A percentile compares a stretch with the other conserved stretches of the same genome.
phyloP scores from a whole-genome alignment of 805 yeast species.

The Brettanomyces anomalus region DNA sequence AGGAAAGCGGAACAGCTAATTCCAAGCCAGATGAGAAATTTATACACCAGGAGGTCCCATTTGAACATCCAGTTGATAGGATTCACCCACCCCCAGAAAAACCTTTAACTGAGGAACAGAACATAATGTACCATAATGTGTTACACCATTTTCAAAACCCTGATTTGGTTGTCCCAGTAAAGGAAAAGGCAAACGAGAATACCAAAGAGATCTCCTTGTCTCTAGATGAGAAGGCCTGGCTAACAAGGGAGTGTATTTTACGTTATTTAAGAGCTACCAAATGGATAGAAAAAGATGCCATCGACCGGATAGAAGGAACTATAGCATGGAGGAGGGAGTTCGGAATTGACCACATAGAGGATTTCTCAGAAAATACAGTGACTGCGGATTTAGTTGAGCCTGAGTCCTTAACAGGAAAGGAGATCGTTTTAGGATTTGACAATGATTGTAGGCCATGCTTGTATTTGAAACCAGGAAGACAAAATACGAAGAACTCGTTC shows the following conservation, averaged over 20 bases:
- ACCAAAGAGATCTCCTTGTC: conserved; percentile 29
- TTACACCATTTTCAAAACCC: conserved; percentile 51
- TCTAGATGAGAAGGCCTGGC: conserved; percentile 75
- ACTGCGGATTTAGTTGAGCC: conserved; percentile 45
- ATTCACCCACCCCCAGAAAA: conserved; percentile 42
- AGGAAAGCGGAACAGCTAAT: conserved; percentile 2
- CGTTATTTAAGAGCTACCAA: conserved; percentile 91
- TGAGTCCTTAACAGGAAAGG: conserved; percentile 89
- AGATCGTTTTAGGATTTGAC: conserved; percentile 85
- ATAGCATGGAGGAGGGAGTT: conserved; percentile 91
- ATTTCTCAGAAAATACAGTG: conserved; percentile 37
- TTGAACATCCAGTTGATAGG: conserved; percentile 41
- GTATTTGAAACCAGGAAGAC: conserved; percentile 89
- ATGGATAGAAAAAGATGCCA: conserved; percentile 71
- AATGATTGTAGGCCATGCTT: conserved; percentile 86
- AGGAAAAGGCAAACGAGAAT: conserved; percentile 31
- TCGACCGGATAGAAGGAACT: conserved; percentile 65
- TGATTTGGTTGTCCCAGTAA: conserved; percentile 38
- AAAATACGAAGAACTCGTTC: conserved; percentile 83
- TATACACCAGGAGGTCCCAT: conserved; percentile 36
- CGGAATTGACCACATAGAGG: conserved; percentile 49
- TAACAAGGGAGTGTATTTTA: conserved; percentile 82
- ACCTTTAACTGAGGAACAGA: conserved; percentile 44
- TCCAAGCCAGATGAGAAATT: conserved; percentile 1
- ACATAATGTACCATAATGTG: conserved; percentile 52